These are phyloP conservation scores for Mycena olivaceomarginata DNA, from an alignment of 768 basidiomycete species.

Conservation along the genomic window DNA sequence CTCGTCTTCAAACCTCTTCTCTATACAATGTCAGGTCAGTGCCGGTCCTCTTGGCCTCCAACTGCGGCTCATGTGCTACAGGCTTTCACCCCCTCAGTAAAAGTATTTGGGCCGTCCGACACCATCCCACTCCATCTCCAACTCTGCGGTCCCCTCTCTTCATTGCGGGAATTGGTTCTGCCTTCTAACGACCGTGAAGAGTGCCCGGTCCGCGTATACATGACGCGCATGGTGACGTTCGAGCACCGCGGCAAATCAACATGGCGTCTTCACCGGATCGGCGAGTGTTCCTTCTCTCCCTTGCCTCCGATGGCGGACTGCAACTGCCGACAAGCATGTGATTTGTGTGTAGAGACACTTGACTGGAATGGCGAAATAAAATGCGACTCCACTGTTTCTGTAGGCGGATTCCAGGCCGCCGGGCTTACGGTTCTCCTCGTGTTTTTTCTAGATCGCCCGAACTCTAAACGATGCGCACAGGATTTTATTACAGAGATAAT, in stretches of 20 bases:
- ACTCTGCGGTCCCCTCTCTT: conserved; percentile 12
- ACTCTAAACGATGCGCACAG: no score
- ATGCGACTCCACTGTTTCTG: background rate
- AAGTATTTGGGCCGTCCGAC: conserved; percentile 21
- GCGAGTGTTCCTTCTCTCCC: conserved; percentile 11
- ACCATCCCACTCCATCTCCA: conserved; percentile 26
- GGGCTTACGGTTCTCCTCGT: conserved; percentile 5
- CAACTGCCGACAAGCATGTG: conserved; percentile 1
- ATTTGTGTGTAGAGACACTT: background rate
- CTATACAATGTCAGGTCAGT: conserved; percentile 28
- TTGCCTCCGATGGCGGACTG: conserved; percentile 26
- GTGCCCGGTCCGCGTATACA: conserved; percentile 4
- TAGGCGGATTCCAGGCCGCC: conserved; percentile 27
- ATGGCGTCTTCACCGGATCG: conserved; percentile 17
- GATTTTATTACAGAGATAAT: no score
- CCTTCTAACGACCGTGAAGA: no score
- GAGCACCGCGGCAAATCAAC: conserved; percentile 15
- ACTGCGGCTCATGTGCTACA: background rate
- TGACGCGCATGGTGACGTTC: conserved; percentile 23
- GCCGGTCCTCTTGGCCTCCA: background rate
- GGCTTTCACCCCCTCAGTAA: conserved; percentile 38
- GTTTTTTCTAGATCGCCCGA: no score
- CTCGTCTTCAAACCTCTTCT: background rate
- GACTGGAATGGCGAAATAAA: conserved; percentile 28
- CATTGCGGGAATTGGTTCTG: background rate